Conservation (phyloP, 805 yeast species). For the Cyberlindnera japonica region DNA sequence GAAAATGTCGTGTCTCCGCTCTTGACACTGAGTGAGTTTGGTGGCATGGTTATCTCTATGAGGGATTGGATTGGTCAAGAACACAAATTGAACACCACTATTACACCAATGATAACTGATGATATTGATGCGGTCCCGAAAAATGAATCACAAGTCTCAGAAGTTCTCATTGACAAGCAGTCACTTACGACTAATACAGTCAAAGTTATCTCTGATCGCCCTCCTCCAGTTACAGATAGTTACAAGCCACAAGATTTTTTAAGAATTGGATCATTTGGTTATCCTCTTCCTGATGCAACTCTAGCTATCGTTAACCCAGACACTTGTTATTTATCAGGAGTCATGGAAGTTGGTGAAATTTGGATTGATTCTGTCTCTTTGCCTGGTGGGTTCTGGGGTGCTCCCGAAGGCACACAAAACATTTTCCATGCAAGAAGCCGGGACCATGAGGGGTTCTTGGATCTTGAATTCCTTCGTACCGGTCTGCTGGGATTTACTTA, state of each 20-base stretch:
- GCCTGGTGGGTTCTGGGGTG: slow-evolving; percentile 85
- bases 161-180: slow-evolving; percentile 67
- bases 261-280: slow-evolving; percentile 89
- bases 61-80: slow-evolving; percentile 84
- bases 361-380: slow-evolving; percentile 96
- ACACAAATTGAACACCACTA: slow-evolving; percentile 53
- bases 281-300: slow-evolving; percentile 90
- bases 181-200: slow-evolving; percentile 71
- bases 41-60: slow-evolving; percentile 91
- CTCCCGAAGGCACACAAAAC: slow-evolving; percentile 60
- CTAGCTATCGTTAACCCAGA: slow-evolving; percentile 94
- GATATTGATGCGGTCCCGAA: slow-evolving; percentile 32
- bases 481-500: slow-evolving; percentile 86
- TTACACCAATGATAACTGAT: slow-evolving; percentile 35
- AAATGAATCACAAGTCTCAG: slow-evolving; percentile 41
- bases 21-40: slow-evolving; percentile 85
- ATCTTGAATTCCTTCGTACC: slow-evolving; percentile 81
- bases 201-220: slow-evolving; percentile 57
- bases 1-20: slow-evolving; percentile 82
- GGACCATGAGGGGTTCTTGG: slow-evolving; percentile 65
- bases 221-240: slow-evolving; percentile 46
- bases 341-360: slow-evolving; percentile 86
- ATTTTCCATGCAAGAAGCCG: slow-evolving; percentile 81
- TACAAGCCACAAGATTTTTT: slow-evolving; percentile 43
- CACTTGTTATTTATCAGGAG: slow-evolving; percentile 66